These are phyloP conservation scores for Vinca major DNA, from an alignment of 305 asterid species.

Conservation along the genomic window DNA sequence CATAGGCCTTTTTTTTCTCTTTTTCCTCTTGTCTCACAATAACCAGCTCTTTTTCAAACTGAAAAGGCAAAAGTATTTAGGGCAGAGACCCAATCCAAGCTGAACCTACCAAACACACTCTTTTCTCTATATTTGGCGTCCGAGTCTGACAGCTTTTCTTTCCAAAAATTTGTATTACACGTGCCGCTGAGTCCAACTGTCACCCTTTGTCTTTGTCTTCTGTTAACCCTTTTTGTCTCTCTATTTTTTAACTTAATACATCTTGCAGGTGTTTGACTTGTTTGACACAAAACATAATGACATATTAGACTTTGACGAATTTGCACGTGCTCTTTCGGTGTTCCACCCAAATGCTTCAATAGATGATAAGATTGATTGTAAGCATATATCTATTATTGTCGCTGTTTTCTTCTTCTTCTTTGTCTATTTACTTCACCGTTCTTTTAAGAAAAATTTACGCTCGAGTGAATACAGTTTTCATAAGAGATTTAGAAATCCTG, in stretches of 20 bases:
- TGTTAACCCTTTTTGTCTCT: background rate
- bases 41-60: no score
- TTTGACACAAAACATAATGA: conserved; percentile 93
- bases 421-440: background rate
- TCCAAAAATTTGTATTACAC: background rate
- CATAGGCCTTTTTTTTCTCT: no score
- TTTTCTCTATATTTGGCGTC: background rate
- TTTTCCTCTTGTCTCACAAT: no score
- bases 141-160: background rate
- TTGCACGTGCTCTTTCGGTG: conserved; percentile 91
- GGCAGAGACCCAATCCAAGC: no score
- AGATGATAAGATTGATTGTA: conserved; percentile 90
- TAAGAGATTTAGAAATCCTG: background rate
- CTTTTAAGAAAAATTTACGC: background rate
- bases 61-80: no score
- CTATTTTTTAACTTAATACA: no score
- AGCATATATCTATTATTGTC: conserved; percentile 23
- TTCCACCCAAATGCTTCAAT: conserved; percentile 98
- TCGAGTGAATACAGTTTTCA: background rate
- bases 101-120: background rate
- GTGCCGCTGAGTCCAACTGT: background rate
- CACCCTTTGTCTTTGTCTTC: background rate
- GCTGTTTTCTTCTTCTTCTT: background rate
- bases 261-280: conserved; percentile 65
- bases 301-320: conserved; percentile 88